Percentiles rank a stretch among this genome's conserved stretches.
phyloP scores from a whole-genome alignment of 805 yeast species.

The Cyberlindnera xylosilytica region DNA sequence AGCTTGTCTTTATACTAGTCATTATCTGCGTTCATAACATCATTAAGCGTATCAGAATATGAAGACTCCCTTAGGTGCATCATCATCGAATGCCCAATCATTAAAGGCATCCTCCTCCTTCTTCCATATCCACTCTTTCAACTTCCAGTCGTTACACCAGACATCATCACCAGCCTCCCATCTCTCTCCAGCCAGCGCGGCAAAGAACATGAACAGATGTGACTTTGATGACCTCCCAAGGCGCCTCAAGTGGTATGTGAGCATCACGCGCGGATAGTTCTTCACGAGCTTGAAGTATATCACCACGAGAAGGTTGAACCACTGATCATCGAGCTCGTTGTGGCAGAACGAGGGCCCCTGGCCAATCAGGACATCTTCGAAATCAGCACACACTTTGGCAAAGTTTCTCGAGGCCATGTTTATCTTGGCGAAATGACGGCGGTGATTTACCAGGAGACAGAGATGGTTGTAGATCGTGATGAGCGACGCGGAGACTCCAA shows the following conservation, averaged over 20 bases:
- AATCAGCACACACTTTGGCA: constrained; percentile 44
- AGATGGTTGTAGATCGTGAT: constrained; percentile 36
- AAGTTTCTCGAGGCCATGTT: constrained; percentile 43
- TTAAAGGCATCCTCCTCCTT: constrained; percentile 1
- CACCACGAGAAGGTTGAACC: constrained; percentile 18
- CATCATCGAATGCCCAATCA: constrained; percentile 10
- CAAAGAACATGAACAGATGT: constrained; percentile 3
- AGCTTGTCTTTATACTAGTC: no score
- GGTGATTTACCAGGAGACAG: constrained; percentile 44
- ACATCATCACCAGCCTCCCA: constrained; percentile 2
- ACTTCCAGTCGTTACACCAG: constrained; percentile 19
- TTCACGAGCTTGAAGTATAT: constrained; percentile 21
- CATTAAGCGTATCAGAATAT: constrained; percentile 2
- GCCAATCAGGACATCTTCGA: constrained; percentile 38
- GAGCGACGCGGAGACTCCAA: constrained; percentile 25
- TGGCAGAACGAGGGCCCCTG: constrained; percentile 14
- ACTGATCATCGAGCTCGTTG: constrained; percentile 9
- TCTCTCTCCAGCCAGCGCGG: constrained; percentile 5
- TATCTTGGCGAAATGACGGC: constrained; percentile 34
- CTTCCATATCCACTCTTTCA: constrained; percentile 13
- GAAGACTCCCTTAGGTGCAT: constrained; percentile 11
- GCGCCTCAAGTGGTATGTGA: constrained; percentile 13
- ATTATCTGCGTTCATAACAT: neutral
- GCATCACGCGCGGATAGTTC: constrained; percentile 22
- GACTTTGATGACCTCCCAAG: neutral